These are phyloP conservation scores for Backusella australiensis DNA, from an alignment of 192 early-diverging fungal species.

Conservation along the genomic window DNA sequence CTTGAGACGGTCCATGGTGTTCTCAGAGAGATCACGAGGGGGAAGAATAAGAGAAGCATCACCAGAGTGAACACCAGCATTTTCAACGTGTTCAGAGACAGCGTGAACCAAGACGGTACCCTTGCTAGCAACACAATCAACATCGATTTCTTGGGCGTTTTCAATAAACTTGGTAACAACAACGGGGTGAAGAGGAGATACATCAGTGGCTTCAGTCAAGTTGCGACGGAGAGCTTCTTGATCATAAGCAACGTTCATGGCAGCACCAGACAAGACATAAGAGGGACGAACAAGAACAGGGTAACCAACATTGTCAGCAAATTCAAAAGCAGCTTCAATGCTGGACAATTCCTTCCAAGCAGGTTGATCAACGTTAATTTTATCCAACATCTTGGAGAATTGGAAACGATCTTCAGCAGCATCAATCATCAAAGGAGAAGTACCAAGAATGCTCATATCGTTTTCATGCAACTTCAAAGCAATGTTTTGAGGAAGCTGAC, in stretches of 20 bases:
- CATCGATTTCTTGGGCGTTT: slow-evolving; percentile 92
- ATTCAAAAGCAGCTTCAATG: slow-evolving; percentile 77
- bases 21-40: slow-evolving; percentile 52
- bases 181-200: slow-evolving; percentile 94
- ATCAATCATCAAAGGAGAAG: slow-evolving; percentile 88
- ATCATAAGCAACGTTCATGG: slow-evolving; percentile 96
- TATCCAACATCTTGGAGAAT: slow-evolving; percentile 89
- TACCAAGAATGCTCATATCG: slow-evolving; percentile 87
- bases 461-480: slow-evolving; percentile 76
- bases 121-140: slow-evolving; percentile 88
- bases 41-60: slow-evolving; percentile 94
- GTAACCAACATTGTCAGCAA: slow-evolving; percentile 84
- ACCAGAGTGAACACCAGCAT: slow-evolving; percentile 97
- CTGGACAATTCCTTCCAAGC: slow-evolving; percentile 92
- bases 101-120: slow-evolving; percentile 86
- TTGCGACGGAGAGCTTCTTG: slow-evolving; percentile 64
- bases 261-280: slow-evolving; percentile 96
- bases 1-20: slow-evolving; percentile 62
- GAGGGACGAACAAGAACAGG: slow-evolving; percentile 95
- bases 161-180: slow-evolving; percentile 97
- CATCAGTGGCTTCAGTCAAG: slow-evolving; percentile 78
- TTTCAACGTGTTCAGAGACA: slow-evolving; percentile 95
- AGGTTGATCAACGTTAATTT: slow-evolving; percentile 95
- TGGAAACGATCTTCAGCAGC: slow-evolving; percentile 93
- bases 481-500: slow-evolving; percentile 97